Evolutionary conservation across 768 basidiomycete species (phyloP).

Genomic region (Suillus americanus): DNA sequence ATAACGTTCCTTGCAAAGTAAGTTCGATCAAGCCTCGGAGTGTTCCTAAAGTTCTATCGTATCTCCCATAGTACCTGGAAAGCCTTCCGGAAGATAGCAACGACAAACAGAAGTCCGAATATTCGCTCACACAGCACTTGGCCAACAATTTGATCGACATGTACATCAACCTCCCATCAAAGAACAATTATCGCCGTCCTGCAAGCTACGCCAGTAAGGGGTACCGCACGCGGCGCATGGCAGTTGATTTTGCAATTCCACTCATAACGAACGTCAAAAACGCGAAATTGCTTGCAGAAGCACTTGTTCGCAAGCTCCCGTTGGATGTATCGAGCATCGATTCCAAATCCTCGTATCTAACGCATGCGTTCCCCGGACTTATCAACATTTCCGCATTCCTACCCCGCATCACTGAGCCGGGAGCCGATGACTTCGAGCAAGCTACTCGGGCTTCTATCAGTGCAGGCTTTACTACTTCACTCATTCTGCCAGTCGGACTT

Average conservation of each 20-base stretch:
- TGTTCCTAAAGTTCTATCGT: constrained; percentile 5
- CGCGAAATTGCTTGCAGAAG: constrained; percentile 94
- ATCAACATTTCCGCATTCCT: constrained; percentile 88
- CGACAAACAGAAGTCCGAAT: constrained; percentile 91
- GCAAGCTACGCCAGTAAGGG: constrained; percentile 97
- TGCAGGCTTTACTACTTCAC: constrained; percentile 85
- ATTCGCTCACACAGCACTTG: constrained; percentile 94
- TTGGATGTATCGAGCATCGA: constrained; percentile 90
- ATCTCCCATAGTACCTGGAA: constrained; percentile 72
- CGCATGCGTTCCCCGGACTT: constrained; percentile 88
- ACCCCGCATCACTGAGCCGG: constrained; percentile 56
- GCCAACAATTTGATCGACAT: constrained; percentile 98
- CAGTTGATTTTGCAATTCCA: constrained; percentile 97
- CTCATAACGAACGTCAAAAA: constrained; percentile 99
- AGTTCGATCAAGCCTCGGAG: constrained; percentile 11
- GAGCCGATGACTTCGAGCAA: constrained; percentile 53
- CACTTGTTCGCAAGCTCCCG: constrained; percentile 84
- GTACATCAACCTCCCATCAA: constrained; percentile 99
- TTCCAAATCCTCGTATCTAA: constrained; percentile 90
- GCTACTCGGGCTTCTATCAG: constrained; percentile 82
- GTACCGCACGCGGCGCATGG: constrained; percentile 96
- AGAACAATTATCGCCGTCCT: constrained; percentile 95
- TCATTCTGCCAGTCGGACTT: constrained; percentile 74
- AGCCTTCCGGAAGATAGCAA: constrained; percentile 73
- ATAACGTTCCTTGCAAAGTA: constrained; percentile 95